Conservation (phyloP, 2,329 filamentous ascomycete species). For the Fusarium azukiicola region DNA sequence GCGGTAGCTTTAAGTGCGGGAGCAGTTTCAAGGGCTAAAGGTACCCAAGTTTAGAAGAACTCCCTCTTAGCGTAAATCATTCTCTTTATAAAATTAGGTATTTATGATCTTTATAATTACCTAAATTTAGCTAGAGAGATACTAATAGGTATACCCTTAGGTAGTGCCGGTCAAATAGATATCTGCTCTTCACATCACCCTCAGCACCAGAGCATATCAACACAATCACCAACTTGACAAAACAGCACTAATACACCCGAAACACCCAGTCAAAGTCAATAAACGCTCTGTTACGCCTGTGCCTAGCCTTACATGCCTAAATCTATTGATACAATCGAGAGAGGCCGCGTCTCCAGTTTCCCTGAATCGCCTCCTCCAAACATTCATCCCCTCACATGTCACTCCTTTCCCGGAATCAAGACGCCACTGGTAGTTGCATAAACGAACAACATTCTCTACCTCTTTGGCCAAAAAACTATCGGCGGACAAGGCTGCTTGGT, state of each 20-base stretch:
- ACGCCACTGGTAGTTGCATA: constrained; percentile 15
- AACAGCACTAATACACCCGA: not conserved
- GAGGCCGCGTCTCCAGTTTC: constrained; percentile 36
- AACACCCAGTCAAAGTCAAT: constrained; percentile 5
- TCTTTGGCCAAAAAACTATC: not conserved
- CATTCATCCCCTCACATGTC: constrained; percentile 14
- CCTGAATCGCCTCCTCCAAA: constrained; percentile 21
- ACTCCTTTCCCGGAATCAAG: constrained; percentile 27
- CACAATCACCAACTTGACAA: no score
- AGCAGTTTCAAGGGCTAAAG: no score
- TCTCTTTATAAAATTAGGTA: no score
- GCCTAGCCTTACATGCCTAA: constrained; percentile 52
- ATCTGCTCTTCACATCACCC: no score
- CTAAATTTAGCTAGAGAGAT: no score
- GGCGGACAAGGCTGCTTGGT: not conserved
- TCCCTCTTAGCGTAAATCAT: no score
- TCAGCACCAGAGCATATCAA: no score
- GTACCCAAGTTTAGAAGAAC: no score
- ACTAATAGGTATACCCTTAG: no score
- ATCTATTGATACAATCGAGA: constrained; percentile 52
- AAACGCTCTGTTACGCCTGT: constrained; percentile 51
- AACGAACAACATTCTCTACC: not conserved
- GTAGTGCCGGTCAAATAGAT: no score
- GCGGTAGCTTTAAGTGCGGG: no score
- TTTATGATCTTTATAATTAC: no score